These are phyloP conservation scores for Malania oleifera DNA, from an alignment of 164 flowering plant species.

Conservation along the genomic window DNA sequence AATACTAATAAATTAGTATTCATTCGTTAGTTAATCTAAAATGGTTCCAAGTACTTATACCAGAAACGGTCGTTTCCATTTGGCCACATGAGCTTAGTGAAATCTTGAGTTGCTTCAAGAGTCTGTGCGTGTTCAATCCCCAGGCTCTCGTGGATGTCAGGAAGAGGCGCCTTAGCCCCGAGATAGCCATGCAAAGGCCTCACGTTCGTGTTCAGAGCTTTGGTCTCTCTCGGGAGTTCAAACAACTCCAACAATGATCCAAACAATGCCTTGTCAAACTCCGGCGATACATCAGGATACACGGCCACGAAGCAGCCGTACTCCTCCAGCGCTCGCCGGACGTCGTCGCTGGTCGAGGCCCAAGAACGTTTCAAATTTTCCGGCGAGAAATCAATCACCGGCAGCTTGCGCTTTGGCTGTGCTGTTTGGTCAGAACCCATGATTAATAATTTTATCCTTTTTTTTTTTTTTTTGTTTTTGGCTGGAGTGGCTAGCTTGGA, in stretches of 20 bases:
- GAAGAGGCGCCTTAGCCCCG: not conserved
- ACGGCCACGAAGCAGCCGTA: not conserved
- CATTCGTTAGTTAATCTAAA: no score
- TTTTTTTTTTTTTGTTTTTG: no score
- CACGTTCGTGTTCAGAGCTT: not conserved
- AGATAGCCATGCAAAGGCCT: not conserved
- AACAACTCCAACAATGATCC: not conserved
- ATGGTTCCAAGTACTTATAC: not conserved
- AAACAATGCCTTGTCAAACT: not conserved
- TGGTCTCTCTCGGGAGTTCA: not conserved
- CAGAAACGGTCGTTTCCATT: not conserved
- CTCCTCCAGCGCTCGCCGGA: constrained; percentile 3
- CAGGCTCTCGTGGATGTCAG: not conserved
- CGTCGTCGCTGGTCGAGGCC: not conserved
- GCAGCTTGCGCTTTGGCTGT: constrained; percentile 15
- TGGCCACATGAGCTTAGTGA: not conserved
- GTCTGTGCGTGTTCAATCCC: not conserved
- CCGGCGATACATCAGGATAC: not conserved
- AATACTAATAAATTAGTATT: no score
- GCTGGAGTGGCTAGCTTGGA: no score
- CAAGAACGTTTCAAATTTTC: constrained; percentile 15
- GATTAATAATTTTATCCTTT: no score
- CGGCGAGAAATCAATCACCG: constrained; percentile 15
- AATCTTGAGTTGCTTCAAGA: not conserved
- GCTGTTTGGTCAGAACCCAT: constrained; percentile 19